Percentiles rank a stretch among this genome's conserved stretches.
Evolutionary conservation across 306 rosid genomes (phyloP).

Genomic region (Quercus cerris): DNA sequence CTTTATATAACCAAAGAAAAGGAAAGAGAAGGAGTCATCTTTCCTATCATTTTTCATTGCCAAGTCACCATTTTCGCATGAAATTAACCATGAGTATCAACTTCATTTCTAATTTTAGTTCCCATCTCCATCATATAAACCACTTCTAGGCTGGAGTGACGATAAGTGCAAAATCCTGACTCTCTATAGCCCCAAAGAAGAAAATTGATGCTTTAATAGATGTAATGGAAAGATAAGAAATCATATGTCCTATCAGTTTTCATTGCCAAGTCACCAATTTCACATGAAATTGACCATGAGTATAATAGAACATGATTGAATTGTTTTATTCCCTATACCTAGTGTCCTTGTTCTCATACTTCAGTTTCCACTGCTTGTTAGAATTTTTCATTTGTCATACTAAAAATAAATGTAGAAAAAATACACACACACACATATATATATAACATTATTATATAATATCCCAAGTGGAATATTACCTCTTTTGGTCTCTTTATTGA

Average conservation of each 20-base stretch:
- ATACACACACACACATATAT: no score
- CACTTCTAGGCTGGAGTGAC: neutral
- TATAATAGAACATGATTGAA: neutral
- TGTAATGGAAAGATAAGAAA: neutral
- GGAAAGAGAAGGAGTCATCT: neutral
- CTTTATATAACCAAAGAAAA: neutral
- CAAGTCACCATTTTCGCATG: no score
- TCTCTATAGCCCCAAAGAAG: neutral
- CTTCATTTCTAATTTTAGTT: neutral
- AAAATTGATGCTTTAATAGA: neutral
- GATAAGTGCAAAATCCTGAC: neutral
- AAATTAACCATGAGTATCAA: no score
- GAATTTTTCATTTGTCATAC: neutral
- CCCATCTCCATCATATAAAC: neutral
- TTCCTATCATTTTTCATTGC: no score
- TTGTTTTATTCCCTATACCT: neutral
- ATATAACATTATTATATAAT: neutral
- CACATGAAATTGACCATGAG: neutral
- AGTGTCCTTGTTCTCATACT: neutral
- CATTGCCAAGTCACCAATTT: neutral
- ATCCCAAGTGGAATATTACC: slow-evolving; percentile 47
- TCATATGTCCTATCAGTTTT: neutral
- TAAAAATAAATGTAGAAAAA: neutral
- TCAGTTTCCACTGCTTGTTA: neutral
- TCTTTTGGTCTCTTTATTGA: slow-evolving; percentile 96